These are phyloP conservation scores for Antrodiella citrinella DNA, from an alignment of 768 basidiomycete genomes.

Conservation along the genomic window DNA sequence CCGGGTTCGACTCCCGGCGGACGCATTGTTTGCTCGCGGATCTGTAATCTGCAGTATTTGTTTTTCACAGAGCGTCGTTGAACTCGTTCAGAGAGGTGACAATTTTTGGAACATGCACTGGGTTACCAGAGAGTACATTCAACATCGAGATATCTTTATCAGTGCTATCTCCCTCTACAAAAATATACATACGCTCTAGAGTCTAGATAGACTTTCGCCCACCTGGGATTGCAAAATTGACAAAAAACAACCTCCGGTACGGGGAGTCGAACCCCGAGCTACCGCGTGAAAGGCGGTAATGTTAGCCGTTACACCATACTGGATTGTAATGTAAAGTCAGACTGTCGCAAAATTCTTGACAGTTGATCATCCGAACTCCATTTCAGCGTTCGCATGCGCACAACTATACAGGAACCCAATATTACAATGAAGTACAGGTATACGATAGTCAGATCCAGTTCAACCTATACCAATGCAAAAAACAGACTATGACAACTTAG, in stretches of 20 bases:
- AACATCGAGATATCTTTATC: too few species aligned
- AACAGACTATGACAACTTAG: slow-evolving; percentile 15
- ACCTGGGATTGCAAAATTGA: neutral
- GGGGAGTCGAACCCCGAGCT: slow-evolving; percentile 36
- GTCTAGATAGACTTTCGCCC: too few species aligned
- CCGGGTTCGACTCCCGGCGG: slow-evolving; percentile 55
- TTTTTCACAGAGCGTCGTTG: too few species aligned
- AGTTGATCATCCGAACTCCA: neutral
- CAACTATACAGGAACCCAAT: neutral
- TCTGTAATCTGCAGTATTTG: too few species aligned
- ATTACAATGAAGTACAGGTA: neutral
- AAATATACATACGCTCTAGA: too few species aligned
- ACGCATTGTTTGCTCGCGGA: too few species aligned
- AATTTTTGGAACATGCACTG: too few species aligned
- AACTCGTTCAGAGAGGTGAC: too few species aligned
- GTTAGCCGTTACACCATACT: slow-evolving; percentile 32
- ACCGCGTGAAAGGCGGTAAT: slow-evolving; percentile 32
- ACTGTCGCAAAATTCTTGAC: slow-evolving; percentile 17
- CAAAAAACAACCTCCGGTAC: slow-evolving; percentile 26
- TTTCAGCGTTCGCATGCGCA: too few species aligned
- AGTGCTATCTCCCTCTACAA: too few species aligned
- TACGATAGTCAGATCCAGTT: neutral
- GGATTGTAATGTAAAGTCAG: slow-evolving; percentile 17
- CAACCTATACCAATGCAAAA: neutral
- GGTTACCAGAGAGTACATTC: too few species aligned